A percentile compares a stretch with the other conserved stretches of the same genome.
Conservation (phyloP, 345 rosid species). For the Lumnitzera racemosa region DNA sequence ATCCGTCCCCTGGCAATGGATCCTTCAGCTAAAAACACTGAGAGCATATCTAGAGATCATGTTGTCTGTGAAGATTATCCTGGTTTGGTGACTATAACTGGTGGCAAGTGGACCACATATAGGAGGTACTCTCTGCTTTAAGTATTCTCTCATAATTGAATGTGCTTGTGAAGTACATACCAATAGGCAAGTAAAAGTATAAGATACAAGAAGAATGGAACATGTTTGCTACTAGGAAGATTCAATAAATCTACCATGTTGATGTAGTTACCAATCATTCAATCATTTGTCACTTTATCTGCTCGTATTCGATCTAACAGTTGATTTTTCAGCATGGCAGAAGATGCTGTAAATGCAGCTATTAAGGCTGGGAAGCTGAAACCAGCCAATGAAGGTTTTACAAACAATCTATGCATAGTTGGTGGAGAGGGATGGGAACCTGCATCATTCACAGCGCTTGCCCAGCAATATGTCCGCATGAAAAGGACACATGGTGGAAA, state of each 20-base stretch:
- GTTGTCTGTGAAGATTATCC: slow-evolving; percentile 82
- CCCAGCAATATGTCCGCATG: slow-evolving; percentile 88
- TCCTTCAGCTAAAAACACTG: slow-evolving; percentile 89
- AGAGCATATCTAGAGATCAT: slow-evolving; percentile 95
- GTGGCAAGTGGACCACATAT: slow-evolving; percentile 99
- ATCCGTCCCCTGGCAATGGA: slow-evolving; percentile 90
- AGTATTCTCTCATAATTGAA: too few relatives aligned
- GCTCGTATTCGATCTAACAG: slow-evolving; percentile 15
- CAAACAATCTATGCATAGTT: slow-evolving; percentile 50
- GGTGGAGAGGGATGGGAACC: slow-evolving; percentile 97
- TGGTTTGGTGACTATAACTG: slow-evolving; percentile 93
- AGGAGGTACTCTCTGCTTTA: slow-evolving; percentile 45
- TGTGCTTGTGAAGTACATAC: too few relatives aligned
- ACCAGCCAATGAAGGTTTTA: slow-evolving; percentile 58
- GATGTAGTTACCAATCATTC: background rate
- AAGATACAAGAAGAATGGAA: background rate
- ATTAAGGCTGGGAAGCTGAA: slow-evolving; percentile 73
- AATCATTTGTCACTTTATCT: background rate
- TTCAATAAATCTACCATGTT: background rate
- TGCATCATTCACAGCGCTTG: slow-evolving; percentile 69
- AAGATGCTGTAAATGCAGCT: slow-evolving; percentile 93
- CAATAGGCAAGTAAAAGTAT: too few relatives aligned
- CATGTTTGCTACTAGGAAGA: background rate
- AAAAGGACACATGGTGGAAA: slow-evolving; percentile 65
- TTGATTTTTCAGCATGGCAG: slow-evolving; percentile 84